Base-by-base conservation (phyloP, 1,139 yeast genomes). In the Zygoascus meyerae region DNA sequence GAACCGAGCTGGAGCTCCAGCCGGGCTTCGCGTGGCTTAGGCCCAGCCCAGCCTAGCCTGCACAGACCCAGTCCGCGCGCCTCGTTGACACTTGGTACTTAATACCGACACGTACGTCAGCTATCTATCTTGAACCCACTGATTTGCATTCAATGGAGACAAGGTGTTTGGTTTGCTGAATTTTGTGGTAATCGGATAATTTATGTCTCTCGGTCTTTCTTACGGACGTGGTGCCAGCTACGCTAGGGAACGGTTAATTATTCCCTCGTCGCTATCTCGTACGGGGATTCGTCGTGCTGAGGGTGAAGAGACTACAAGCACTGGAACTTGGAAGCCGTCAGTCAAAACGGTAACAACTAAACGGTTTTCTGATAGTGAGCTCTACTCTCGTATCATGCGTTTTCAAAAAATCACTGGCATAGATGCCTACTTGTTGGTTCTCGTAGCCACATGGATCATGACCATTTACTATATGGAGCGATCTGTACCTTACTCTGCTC, bases 391-490 rank as follows among this genome's bases (percentile, higher is more conserved):
- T 12, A 28, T 12, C 7, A 40, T 40, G 37, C 16, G 26, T 9
- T 17, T 35, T 4, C 21, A 26, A 11, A 33, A 28, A 21, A 12
- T 30, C 6, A 40, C 35, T n/a, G 43, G 43, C 10, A 29, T 39
- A 12, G 36, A 32, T 6, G 16, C 36, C 6, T 53, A 52, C 37
- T 29, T 54, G 21, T 51, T 52, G 15, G 39, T 57, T 0, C 46
- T 71, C 32, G 51, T 58, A 43, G n/a, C 69, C 31, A 42, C 63
- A 1, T 82, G 87, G 87, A 36, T 75, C 0, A 31, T 68, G 0
- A 47, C 75, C 2, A 65, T 83, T 1, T 81, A 79, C 55, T 78
- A 78, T 59, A 76, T 73, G 52, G 95, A 87, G 60, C 64, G 87
- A 40, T 63, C 72, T 0, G 71, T 72, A n/a, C 84, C 83, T 0